Evolutionary conservation across 2,329 filamentous ascomycete species (phyloP).

Genomic region (Aspergillus sp.): DNA sequence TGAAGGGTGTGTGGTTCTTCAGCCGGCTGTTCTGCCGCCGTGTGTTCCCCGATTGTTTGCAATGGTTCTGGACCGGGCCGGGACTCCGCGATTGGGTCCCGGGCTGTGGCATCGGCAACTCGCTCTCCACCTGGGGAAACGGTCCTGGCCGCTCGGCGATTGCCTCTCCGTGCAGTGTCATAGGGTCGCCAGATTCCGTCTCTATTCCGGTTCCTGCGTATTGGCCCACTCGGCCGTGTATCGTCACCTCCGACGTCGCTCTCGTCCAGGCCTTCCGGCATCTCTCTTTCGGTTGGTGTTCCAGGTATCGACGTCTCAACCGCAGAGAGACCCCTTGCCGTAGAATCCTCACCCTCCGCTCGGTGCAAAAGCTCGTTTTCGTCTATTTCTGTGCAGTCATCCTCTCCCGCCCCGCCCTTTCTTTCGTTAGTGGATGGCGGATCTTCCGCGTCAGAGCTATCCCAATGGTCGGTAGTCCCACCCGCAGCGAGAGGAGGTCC

Average conservation of each 20-base stretch:
- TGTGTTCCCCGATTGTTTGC: neutral
- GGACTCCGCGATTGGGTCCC: neutral
- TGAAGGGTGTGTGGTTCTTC: neutral
- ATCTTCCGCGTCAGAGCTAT: neutral
- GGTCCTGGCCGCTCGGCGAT: neutral
- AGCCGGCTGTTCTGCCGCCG: neutral
- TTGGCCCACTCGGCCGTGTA: neutral
- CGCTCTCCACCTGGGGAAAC: neutral
- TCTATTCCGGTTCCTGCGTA: conserved; percentile 1
- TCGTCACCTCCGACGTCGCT: neutral
- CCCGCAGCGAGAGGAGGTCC: neutral
- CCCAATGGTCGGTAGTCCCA: neutral
- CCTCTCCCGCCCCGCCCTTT: neutral
- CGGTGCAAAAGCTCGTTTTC: conserved; percentile 1
- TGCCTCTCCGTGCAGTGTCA: conserved; percentile 1
- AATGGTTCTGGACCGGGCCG: neutral
- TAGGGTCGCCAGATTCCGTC: conserved; percentile 1
- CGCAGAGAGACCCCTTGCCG: conserved; percentile 1
- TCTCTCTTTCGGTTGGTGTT: neutral
- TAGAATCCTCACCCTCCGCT: neutral
- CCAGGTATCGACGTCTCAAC: conserved; percentile 1
- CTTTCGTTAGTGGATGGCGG: neutral
- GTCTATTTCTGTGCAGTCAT: conserved; percentile 1
- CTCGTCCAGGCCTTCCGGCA: neutral
- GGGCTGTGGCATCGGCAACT: conserved; percentile 1